These are phyloP conservation scores for Andrographis paniculata DNA, from an alignment of 305 asterid genomes.

Conservation along the genomic window DNA sequence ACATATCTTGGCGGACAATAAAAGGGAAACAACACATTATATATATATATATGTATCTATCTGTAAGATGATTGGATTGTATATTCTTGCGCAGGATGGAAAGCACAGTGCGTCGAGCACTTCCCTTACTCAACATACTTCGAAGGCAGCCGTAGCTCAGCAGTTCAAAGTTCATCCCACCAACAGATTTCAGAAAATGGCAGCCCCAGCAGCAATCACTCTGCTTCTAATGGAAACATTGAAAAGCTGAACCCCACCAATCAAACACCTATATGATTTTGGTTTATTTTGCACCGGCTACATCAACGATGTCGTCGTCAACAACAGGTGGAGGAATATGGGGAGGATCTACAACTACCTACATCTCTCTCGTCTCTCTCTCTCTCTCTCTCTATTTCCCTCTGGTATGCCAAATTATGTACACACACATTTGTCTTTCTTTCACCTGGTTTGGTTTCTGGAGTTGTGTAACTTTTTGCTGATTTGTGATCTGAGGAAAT, in stretches of 20 bases:
- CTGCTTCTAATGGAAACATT: conserved; percentile 55
- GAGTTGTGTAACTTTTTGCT: no score
- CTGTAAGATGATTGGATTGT: conserved; percentile 8
- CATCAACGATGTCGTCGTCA: no score
- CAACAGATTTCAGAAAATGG: conserved; percentile 51
- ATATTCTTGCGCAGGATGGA: conserved; percentile 64
- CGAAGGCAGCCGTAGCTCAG: conserved; percentile 73
- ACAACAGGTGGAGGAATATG: no score
- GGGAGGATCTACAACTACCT: no score
- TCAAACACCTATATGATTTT: conserved; percentile 32
- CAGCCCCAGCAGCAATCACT: conserved; percentile 22
- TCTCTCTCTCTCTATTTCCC: no score
- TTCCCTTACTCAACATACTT: conserved; percentile 75
- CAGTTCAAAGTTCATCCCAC: conserved; percentile 27
- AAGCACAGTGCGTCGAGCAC: conserved; percentile 60
- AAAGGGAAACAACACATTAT: neutral
- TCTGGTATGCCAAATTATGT: no score
- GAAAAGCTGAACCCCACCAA: conserved; percentile 47
- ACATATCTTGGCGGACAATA: neutral
- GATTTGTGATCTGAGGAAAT: no score
- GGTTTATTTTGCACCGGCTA: no score
- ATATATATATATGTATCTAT: neutral
- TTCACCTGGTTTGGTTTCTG: no score
- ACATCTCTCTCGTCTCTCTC: no score
- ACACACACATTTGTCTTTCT: no score